Conservation (phyloP, 164 flowering plant genomes). For the Amborella trichopoda region DNA sequence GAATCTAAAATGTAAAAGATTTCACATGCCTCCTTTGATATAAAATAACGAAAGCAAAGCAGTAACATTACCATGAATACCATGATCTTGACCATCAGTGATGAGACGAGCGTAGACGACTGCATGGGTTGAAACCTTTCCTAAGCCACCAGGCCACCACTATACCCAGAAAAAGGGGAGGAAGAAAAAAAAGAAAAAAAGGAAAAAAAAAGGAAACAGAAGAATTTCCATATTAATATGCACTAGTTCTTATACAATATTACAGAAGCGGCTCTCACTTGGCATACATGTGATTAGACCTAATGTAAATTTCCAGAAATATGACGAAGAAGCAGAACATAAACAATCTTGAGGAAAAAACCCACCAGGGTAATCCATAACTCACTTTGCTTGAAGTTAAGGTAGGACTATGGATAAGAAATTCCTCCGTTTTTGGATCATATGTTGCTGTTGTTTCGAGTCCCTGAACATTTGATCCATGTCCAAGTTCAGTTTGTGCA, state of each 20-base stretch:
- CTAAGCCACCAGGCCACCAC: slow-evolving; percentile 99
- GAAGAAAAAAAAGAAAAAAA: neutral
- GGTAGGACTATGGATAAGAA: slow-evolving; percentile 84
- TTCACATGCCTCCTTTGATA: too few relatives aligned
- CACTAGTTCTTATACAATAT: too few relatives aligned
- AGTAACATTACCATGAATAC: slow-evolving; percentile 59
- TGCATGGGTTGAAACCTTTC: slow-evolving; percentile 92
- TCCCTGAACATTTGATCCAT: slow-evolving; percentile 99
- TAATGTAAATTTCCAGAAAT: too few relatives aligned
- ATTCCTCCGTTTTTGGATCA: slow-evolving; percentile 83
- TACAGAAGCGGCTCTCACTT: too few relatives aligned
- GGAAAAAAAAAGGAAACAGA: neutral
- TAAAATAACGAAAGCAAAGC: neutral
- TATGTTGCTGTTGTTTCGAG: slow-evolving; percentile 97
- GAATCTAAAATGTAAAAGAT: neutral
- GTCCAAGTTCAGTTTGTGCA: slow-evolving; percentile 99
- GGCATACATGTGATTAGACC: too few relatives aligned
- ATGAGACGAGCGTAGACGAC: slow-evolving; percentile 83
- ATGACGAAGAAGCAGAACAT: neutral
- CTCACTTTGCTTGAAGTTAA: slow-evolving; percentile 93
- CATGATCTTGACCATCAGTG: slow-evolving; percentile 58
- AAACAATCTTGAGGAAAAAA: neutral
- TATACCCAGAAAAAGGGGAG: slow-evolving; percentile 10
- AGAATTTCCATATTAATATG: too few relatives aligned
- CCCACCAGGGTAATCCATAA: neutral